Conservation (phyloP, 768 basidiomycete species). For the Suillus bovinus region DNA sequence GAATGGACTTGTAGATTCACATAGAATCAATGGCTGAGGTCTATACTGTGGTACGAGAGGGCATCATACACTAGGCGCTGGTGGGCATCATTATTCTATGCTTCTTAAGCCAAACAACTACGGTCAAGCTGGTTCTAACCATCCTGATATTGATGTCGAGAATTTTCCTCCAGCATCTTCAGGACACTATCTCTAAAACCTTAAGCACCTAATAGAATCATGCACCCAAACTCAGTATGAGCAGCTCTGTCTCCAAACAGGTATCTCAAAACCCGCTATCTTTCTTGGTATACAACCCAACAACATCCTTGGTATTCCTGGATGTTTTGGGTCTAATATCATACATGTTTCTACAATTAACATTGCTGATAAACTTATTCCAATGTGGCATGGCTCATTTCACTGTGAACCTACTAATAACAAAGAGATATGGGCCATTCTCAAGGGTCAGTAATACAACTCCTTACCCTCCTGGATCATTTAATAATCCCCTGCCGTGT, state of each 20-base stretch:
- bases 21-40: constrained; percentile 34
- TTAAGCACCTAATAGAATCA: constrained; percentile 2
- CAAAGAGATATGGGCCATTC: constrained; percentile 26
- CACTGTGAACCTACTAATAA: constrained; percentile 18
- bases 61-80: constrained; percentile 15
- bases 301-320: constrained; percentile 29
- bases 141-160: constrained; percentile 28
- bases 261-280: constrained; percentile 36
- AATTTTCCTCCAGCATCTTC: constrained; percentile 8
- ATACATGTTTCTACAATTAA: constrained; percentile 40
- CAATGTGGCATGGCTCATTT: constrained; percentile 25
- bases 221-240: constrained; percentile 23
- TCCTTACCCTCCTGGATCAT: constrained; percentile 17
- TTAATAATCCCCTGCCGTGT: constrained; percentile 19
- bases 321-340: constrained; percentile 35
- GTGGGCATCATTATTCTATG: constrained; percentile 3
- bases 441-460: constrained; percentile 21
- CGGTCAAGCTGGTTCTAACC: constrained; percentile 24
- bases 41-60: constrained; percentile 31
- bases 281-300: constrained; percentile 31
- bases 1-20: constrained; percentile 34
- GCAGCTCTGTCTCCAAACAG: constrained; percentile 26
- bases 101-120: constrained; percentile 13
- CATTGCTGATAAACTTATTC: constrained; percentile 18
- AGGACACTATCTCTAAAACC: constrained; percentile 5